These are phyloP conservation scores for Mycena chlorophos DNA, from an alignment of 768 basidiomycete species.

Conservation along the genomic window DNA sequence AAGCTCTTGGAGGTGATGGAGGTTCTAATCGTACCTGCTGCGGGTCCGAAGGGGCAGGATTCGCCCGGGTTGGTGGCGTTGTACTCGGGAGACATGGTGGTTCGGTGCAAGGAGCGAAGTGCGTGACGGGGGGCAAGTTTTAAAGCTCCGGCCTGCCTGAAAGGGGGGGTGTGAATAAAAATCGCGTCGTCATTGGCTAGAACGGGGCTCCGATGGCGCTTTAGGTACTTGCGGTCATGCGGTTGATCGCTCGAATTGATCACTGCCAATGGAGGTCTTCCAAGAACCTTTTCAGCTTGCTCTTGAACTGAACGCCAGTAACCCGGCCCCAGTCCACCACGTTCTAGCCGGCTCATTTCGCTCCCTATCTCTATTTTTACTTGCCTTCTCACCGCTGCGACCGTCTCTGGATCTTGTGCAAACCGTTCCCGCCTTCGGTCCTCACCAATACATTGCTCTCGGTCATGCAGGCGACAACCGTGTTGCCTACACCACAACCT, in stretches of 20 bases:
- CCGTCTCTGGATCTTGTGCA: slow-evolving; percentile 41
- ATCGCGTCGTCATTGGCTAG: not conserved
- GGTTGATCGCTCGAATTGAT: not conserved
- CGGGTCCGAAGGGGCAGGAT: no score
- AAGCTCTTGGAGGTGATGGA: no score
- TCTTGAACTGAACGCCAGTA: not conserved
- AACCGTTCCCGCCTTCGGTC: slow-evolving; percentile 46
- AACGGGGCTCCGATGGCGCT: not conserved
- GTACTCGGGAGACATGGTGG: not conserved
- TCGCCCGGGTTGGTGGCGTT: not conserved
- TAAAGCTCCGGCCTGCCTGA: no score
- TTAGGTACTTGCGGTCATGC: not conserved
- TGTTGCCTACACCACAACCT: slow-evolving; percentile 48
- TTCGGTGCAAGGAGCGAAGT: not conserved
- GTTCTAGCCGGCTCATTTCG: slow-evolving; percentile 53
- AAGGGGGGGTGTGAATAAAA: not conserved
- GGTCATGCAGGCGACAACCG: slow-evolving; percentile 31
- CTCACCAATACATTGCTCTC: slow-evolving; percentile 51
- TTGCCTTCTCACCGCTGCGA: slow-evolving; percentile 47
- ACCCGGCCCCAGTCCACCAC: slow-evolving; percentile 27
- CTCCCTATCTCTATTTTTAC: slow-evolving; percentile 50
- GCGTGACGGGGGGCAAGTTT: not conserved
- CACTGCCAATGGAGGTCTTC: not conserved
- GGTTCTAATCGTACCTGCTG: no score
- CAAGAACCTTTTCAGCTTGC: not conserved